phyloP scores from a whole-genome alignment of 2,329 filamentous ascomycete species.

The Lasiodiplodia sp. region DNA sequence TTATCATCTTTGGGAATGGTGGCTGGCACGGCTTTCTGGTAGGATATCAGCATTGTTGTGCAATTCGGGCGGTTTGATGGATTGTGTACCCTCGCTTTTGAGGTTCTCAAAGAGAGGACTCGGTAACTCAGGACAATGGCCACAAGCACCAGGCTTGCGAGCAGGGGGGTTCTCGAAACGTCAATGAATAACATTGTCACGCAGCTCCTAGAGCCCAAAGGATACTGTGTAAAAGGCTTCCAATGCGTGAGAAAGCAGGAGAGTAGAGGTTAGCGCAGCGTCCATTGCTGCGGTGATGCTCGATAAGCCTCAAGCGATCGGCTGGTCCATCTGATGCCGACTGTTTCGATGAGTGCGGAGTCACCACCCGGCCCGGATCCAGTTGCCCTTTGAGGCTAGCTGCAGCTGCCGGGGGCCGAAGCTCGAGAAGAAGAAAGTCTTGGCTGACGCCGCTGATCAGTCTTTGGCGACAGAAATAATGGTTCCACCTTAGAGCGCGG shows the following conservation, averaged over 20 bases:
- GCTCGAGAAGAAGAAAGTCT: slow-evolving; percentile 4
- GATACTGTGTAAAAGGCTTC: background rate
- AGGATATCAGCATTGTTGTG: background rate
- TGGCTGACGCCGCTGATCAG: slow-evolving; percentile 3
- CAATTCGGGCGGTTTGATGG: background rate
- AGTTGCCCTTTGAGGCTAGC: slow-evolving; percentile 16
- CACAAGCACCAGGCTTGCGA: background rate
- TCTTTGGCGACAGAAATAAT: background rate
- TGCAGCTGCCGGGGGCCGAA: slow-evolving; percentile 14
- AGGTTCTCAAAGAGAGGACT: background rate
- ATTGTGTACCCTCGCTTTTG: slow-evolving; percentile 1
- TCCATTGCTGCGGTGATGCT: background rate
- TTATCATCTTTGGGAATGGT: slow-evolving; percentile 1
- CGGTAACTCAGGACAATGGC: background rate
- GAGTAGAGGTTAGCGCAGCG: too few species aligned
- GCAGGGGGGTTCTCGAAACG: background rate
- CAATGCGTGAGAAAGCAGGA: background rate
- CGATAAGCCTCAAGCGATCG: background rate
- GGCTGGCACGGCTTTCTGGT: background rate
- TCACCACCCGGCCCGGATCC: slow-evolving; percentile 13
- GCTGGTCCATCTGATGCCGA: slow-evolving; percentile 6
- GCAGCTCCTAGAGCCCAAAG: background rate
- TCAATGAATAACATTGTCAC: background rate
- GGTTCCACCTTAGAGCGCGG: background rate
- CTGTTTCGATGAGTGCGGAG: slow-evolving; percentile 7